Conservation (phyloP, 768 basidiomycete genomes). For the Chalciporus chontae region DNA sequence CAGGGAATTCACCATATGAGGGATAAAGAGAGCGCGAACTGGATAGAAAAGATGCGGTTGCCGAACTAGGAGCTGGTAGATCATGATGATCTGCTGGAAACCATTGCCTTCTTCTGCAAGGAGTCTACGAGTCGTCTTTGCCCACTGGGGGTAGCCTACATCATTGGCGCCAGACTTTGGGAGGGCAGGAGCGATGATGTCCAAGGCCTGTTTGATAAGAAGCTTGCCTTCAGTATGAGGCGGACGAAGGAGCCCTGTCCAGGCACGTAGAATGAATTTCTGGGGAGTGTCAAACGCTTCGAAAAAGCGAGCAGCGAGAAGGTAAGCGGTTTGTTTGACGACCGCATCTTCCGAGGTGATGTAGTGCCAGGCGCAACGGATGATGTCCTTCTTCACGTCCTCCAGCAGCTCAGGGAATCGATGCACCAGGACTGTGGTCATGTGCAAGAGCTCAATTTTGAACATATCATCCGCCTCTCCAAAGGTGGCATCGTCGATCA, state of each 20-base stretch:
- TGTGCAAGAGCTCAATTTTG: constrained; percentile 85
- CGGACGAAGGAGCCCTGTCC: constrained; percentile 83
- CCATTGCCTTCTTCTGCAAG: constrained; percentile 84
- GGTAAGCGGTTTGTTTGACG: constrained; percentile 89
- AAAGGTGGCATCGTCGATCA: constrained; percentile 53
- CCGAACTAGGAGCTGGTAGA: constrained; percentile 91
- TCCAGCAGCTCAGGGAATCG: constrained; percentile 76
- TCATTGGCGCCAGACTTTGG: constrained; percentile 59
- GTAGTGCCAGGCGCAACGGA: constrained; percentile 90
- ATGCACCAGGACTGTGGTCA: constrained; percentile 87
- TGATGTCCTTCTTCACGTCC: constrained; percentile 85
- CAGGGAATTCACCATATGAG: constrained; percentile 89
- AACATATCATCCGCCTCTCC: constrained; percentile 74
- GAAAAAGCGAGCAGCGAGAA: constrained; percentile 90
- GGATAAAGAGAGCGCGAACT: constrained; percentile 87
- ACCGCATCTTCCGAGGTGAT: constrained; percentile 83
- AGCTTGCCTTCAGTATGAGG: constrained; percentile 75
- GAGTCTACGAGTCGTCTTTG: constrained; percentile 76
- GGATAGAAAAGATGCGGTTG: constrained; percentile 91
- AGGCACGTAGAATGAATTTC: constrained; percentile 88
- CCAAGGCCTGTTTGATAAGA: constrained; percentile 80
- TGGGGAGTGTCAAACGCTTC: constrained; percentile 82
- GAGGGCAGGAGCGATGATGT: constrained; percentile 81
- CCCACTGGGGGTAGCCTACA: constrained; percentile 73
- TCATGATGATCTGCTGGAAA: constrained; percentile 64